phyloP scores from a whole-genome alignment of 345 rosid genomes.

The Hibiscus syriacus region DNA sequence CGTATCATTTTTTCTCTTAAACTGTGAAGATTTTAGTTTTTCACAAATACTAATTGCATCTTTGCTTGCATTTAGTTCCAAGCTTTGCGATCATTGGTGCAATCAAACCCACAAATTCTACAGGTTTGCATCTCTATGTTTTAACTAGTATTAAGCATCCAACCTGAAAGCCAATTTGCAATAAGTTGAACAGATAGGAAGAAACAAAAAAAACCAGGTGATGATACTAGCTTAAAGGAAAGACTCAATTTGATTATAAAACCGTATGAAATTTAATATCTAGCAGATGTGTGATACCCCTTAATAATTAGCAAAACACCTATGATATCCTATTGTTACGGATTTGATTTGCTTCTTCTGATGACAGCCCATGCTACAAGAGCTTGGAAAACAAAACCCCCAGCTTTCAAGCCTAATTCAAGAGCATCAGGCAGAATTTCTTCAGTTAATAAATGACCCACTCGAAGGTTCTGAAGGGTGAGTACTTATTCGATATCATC shows the following conservation, averaged over 20 bases:
- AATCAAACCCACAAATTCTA: conserved; percentile 89
- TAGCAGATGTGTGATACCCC: no score
- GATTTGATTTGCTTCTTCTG: conserved; percentile 14
- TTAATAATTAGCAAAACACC: no score
- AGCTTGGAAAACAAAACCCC: conserved; percentile 98
- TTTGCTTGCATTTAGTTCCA: conserved; percentile 51
- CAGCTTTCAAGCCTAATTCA: conserved; percentile 84
- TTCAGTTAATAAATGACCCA: conserved; percentile 91
- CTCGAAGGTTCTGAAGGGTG: conserved; percentile 90
- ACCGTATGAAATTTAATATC: no score
- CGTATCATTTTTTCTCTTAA: background rate
- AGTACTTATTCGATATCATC: conserved; percentile 16
- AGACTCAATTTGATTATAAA: background rate
- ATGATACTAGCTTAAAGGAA: background rate
- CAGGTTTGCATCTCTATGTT: conserved; percentile 39
- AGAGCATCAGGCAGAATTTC: conserved; percentile 91
- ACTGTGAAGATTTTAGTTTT: background rate
- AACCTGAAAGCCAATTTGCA: background rate
- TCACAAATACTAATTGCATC: background rate
- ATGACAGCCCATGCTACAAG: conserved; percentile 96
- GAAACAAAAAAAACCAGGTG: background rate
- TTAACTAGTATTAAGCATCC: background rate
- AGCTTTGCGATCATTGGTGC: conserved; percentile 89
- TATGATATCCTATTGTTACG: background rate
- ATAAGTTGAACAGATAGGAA: background rate